These are phyloP conservation scores for Fusarium nurragi DNA, from an alignment of 2,329 filamentous ascomycete genomes.

Conservation along the genomic window DNA sequence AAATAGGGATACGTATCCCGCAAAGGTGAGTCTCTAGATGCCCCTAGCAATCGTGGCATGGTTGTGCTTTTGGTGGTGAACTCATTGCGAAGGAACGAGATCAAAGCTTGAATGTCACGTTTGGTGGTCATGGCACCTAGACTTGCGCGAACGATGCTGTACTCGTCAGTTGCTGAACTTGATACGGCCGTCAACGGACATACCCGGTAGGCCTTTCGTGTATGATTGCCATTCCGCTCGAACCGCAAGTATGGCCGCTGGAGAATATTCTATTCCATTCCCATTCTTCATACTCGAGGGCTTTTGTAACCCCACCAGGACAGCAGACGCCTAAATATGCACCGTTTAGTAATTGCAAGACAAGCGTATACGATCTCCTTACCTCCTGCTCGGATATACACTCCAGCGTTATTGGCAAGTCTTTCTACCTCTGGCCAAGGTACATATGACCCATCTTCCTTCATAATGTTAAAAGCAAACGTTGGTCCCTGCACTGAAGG, in stretches of 20 bases:
- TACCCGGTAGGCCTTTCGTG: conserved; percentile 64
- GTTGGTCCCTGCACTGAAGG: conserved; percentile 66
- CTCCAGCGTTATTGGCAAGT: conserved; percentile 61
- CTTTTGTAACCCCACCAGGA: conserved; percentile 58
- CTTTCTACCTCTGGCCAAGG: conserved; percentile 68
- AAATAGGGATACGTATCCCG: conserved; percentile 20
- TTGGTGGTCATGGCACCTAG: conserved; percentile 70
- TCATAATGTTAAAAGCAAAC: conserved; percentile 70
- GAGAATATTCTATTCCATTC: conserved; percentile 65
- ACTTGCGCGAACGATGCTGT: conserved; percentile 67
- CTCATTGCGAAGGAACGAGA: conserved; percentile 54
- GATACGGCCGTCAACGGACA: conserved; percentile 10
- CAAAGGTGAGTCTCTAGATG: conserved; percentile 21
- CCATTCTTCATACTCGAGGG: conserved; percentile 60
- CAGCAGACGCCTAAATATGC: conserved; percentile 56
- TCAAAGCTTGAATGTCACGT: conserved; percentile 61
- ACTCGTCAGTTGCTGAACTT: conserved; percentile 7
- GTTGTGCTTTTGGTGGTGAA: conserved; percentile 20
- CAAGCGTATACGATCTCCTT: neutral
- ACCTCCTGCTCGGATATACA: conserved; percentile 69
- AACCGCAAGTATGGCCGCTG: conserved; percentile 66
- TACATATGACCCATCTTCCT: conserved; percentile 61
- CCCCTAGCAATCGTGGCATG: conserved; percentile 16
- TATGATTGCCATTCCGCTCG: conserved; percentile 62
- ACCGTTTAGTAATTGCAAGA: neutral